These are phyloP conservation scores for Mallotus repandus DNA, from an alignment of 441 rosid genomes.

Conservation along the genomic window DNA sequence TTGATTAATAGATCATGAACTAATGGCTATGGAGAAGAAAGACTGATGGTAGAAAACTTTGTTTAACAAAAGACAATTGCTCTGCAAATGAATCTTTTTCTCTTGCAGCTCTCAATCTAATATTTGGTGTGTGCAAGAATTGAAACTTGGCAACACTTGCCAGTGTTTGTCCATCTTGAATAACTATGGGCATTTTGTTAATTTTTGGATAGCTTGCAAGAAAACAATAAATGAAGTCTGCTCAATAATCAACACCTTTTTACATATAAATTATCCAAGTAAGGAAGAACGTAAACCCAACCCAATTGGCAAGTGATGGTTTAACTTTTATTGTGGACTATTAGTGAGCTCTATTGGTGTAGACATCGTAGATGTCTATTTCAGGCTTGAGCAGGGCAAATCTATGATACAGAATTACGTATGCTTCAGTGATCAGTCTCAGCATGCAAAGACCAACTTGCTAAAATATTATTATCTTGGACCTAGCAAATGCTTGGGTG, in stretches of 20 bases:
- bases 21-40: neutral
- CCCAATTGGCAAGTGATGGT: neutral
- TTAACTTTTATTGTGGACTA: too few relatives aligned
- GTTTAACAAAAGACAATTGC: neutral
- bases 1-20: neutral
- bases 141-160: neutral
- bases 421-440: too few relatives aligned
- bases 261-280: neutral
- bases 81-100: neutral
- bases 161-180: neutral
- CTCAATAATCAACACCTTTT: too few relatives aligned
- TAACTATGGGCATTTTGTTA: neutral
- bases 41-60: neutral
- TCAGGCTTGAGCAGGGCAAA: too few relatives aligned
- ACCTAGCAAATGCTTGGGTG: neutral
- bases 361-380: too few relatives aligned
- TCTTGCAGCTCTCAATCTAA: neutral
- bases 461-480: too few relatives aligned
- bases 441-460: too few relatives aligned
- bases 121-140: neutral
- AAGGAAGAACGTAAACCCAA: neutral
- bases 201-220: neutral
- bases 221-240: neutral
- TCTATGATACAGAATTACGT: too few relatives aligned
- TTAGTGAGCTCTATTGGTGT: too few relatives aligned